These are phyloP conservation scores for Fusarium siculi DNA, from an alignment of 2,329 filamentous ascomycete genomes.

Conservation along the genomic window DNA sequence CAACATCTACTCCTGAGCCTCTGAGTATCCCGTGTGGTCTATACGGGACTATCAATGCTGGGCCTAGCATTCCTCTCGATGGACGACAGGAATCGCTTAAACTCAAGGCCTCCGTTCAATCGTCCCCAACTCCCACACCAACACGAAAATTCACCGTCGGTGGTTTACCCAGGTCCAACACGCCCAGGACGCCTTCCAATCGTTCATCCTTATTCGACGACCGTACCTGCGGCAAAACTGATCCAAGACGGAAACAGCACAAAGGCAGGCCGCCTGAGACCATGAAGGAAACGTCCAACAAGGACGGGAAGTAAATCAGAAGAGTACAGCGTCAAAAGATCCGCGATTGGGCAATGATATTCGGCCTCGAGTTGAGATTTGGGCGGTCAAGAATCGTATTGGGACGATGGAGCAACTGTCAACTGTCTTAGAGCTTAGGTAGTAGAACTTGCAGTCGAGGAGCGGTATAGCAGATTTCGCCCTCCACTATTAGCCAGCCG, in stretches of 20 bases:
- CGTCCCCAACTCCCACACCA: neutral
- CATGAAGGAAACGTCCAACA: rapidly evolving
- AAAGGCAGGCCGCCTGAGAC: rapidly evolving
- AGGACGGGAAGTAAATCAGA: neutral
- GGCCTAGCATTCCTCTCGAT: neutral
- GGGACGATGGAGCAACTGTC: neutral
- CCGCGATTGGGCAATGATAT: neutral
- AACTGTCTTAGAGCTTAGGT: neutral
- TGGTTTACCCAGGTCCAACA: too few relatives aligned
- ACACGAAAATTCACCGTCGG: rapidly evolving
- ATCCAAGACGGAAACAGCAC: rapidly evolving
- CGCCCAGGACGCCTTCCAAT: too few relatives aligned
- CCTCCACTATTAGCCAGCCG: neutral
- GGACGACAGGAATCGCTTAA: neutral
- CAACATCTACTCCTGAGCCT: neutral
- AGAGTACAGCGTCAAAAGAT: neutral
- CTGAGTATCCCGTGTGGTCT: rapidly evolving
- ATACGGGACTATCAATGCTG: rapidly evolving
- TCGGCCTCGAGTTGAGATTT: neutral
- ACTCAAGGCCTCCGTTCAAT: neutral
- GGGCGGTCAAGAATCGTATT: neutral
- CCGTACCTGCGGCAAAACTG: rapidly evolving
- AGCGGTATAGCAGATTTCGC: neutral
- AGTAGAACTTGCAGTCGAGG: neutral
- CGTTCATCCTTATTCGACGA: rapidly evolving